Evolutionary conservation across 169 alveolate species (phyloP).

Genomic region (Ophryocystis elektroscirrha): DNA sequence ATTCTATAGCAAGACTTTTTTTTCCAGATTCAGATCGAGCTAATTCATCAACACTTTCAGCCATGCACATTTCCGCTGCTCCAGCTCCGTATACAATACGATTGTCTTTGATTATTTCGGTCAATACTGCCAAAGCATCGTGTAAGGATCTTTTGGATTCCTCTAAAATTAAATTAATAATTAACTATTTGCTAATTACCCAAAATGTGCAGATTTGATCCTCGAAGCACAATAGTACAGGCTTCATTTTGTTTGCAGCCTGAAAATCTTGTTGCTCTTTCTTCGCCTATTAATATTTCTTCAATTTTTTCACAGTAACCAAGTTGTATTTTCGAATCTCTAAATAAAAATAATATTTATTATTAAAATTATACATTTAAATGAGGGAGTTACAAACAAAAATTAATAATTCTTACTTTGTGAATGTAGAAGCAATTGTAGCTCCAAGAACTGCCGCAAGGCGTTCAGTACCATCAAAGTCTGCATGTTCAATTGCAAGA

Average conservation of each 20-base stretch:
- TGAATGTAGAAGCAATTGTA: slow-evolving; percentile 92
- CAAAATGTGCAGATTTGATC: slow-evolving; percentile 92
- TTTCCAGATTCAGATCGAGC: slow-evolving; percentile 60
- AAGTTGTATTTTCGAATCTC: too few species aligned
- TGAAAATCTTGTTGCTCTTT: slow-evolving; percentile 77
- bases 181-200: too few species aligned
- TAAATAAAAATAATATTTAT: too few species aligned
- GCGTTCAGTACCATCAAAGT: slow-evolving; percentile 98
- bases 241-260: slow-evolving; percentile 83
- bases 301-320: slow-evolving; percentile 86
- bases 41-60: slow-evolving; percentile 75
- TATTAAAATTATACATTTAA: too few species aligned
- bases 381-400: too few species aligned
- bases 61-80: slow-evolving; percentile 87
- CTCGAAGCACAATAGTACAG: slow-evolving; percentile 87
- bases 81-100: slow-evolving; percentile 97
- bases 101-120: slow-evolving; percentile 56
- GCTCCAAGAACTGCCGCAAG: slow-evolving; percentile 88
- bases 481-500: slow-evolving; percentile 97
- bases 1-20: slow-evolving; percentile 86
- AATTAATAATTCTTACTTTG: slow-evolving; percentile 65
- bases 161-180: slow-evolving; percentile 5
- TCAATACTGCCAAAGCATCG: slow-evolving; percentile 93
- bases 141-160: slow-evolving; percentile 98
- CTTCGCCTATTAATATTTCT: slow-evolving; percentile 92